Percentiles rank a stretch among this genome's conserved stretches.
Conservation (phyloP, 805 yeast genomes). For the Schwanniomyces occidentalis region DNA sequence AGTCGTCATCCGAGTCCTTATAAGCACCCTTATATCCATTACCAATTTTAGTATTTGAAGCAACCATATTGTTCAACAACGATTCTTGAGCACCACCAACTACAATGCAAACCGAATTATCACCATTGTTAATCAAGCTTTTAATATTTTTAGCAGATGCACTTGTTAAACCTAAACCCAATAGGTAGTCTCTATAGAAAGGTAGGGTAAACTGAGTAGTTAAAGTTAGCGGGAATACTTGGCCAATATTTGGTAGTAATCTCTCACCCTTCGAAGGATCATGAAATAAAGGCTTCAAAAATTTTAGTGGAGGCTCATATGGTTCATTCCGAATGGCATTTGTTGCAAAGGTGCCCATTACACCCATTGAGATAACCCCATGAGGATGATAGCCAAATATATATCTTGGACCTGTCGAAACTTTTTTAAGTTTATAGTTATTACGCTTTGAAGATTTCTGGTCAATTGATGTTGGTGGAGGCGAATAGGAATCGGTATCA, state of each 20-base stretch:
- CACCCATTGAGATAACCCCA: slow-evolving; percentile 92
- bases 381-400: slow-evolving; percentile 96
- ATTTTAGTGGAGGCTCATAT: slow-evolving; percentile 33
- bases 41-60: slow-evolving; percentile 32
- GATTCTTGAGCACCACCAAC: slow-evolving; percentile 97
- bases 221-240: slow-evolving; percentile 73
- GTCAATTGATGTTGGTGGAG: slow-evolving; percentile 9
- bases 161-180: slow-evolving; percentile 80
- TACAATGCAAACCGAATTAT: slow-evolving; percentile 82
- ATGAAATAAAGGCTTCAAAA: slow-evolving; percentile 38
- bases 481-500: slow-evolving; percentile 17
- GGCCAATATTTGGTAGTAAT: slow-evolving; percentile 79
- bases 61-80: slow-evolving; percentile 49
- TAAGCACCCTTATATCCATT: slow-evolving; percentile 27
- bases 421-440: slow-evolving; percentile 20
- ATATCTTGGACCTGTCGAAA: slow-evolving; percentile 67
- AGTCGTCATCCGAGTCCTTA: slow-evolving; percentile 11
- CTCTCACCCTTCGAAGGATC: slow-evolving; percentile 72
- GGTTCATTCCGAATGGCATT: slow-evolving; percentile 45
- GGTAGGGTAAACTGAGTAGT: slow-evolving; percentile 84
- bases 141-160: slow-evolving; percentile 75
- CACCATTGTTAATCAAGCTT: slow-evolving; percentile 57
- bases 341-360: slow-evolving; percentile 79
- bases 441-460: slow-evolving; percentile 7
- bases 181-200: slow-evolving; percentile 79